phyloP scores from a whole-genome alignment of 257 asterid genomes.

The Nicotiana tabacum region DNA sequence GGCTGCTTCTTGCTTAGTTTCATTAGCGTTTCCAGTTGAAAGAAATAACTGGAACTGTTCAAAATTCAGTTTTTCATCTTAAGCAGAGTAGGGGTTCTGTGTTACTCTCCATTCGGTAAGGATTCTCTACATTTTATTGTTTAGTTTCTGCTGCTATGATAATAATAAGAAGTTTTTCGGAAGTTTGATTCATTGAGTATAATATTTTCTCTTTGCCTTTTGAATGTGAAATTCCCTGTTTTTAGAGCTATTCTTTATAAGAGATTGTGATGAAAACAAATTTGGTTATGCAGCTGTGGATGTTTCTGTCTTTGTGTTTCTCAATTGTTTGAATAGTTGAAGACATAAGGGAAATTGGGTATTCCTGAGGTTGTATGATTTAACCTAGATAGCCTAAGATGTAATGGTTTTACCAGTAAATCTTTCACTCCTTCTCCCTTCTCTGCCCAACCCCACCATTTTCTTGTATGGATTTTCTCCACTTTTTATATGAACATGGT shows the following conservation, averaged over 20 bases:
- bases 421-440: background rate
- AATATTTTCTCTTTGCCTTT: background rate
- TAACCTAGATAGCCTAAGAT: background rate
- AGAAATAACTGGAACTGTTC: background rate
- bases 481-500: background rate
- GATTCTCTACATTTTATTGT: background rate
- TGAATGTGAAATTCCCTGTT: background rate
- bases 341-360: background rate
- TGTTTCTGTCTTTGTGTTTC: background rate
- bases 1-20: no score
- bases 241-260: background rate
- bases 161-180: background rate
- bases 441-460: background rate
- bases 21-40: background rate
- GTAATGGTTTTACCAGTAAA: background rate
- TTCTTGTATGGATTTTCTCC: background rate
- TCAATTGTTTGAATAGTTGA: background rate
- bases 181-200: background rate
- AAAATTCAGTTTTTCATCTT: background rate
- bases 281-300: background rate
- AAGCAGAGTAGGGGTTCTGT: background rate
- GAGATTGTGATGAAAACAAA: background rate
- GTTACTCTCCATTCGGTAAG: background rate
- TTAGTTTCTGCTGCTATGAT: background rate
- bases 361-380: background rate